phyloP scores from a whole-genome alignment of 2,329 filamentous ascomycete species.

The Botrytis pseudocinerea region DNA sequence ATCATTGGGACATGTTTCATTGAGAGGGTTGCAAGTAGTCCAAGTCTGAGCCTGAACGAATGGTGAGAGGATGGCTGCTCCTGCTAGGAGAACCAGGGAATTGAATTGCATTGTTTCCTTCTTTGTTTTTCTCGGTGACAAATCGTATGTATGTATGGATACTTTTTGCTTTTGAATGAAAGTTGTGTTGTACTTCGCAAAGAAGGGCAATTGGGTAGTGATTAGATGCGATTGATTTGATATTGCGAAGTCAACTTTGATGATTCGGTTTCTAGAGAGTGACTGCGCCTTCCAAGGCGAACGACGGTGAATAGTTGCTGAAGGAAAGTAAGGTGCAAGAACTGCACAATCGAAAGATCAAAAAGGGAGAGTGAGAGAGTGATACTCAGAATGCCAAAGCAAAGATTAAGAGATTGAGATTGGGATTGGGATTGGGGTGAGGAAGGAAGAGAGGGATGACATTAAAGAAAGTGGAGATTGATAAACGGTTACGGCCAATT shows the following conservation, averaged over 20 bases:
- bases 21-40: conserved; percentile 75
- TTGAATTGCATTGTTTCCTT: conserved; percentile 32
- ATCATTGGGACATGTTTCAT: conserved; percentile 68
- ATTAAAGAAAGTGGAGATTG: background rate
- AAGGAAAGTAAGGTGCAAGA: conserved; percentile 19
- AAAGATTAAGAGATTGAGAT: background rate
- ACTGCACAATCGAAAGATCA: conserved; percentile 7
- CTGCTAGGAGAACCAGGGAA: conserved; percentile 28
- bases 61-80: conserved; percentile 37
- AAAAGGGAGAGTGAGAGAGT: background rate
- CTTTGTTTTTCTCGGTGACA: background rate
- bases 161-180: background rate
- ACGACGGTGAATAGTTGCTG: background rate
- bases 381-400: background rate
- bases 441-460: background rate
- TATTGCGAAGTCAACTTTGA: background rate
- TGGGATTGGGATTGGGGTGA: background rate
- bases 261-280: conserved; percentile 1
- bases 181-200: background rate
- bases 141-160: background rate
- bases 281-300: background rate
- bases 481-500: background rate
- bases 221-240: conserved; percentile 5
- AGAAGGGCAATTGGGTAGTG: background rate
- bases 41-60: conserved; percentile 69